Conservation (phyloP, 2,329 filamentous ascomycete genomes). For the Fusarium sacchari region DNA sequence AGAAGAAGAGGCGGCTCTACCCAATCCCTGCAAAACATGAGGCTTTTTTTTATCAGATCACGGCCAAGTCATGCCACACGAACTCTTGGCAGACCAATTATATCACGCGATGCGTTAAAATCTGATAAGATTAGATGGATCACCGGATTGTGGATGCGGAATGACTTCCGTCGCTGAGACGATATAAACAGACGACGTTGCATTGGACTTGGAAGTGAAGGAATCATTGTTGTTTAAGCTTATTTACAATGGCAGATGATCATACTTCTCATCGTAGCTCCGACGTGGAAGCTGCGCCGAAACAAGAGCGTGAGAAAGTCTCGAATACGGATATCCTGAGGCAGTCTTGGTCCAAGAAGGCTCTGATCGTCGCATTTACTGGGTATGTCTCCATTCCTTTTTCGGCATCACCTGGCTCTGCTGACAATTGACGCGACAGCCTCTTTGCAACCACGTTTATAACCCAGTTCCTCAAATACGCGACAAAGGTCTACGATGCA, state of each 20-base stretch:
- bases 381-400: slow-evolving; percentile 14
- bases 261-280: slow-evolving; percentile 19
- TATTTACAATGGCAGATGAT: slow-evolving; percentile 14
- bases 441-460: slow-evolving; percentile 42
- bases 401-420: no score
- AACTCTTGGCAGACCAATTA: not conserved
- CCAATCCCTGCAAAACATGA: not conserved
- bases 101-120: not conserved
- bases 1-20: not conserved
- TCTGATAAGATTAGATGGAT: slow-evolving; percentile 44
- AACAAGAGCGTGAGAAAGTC: not conserved
- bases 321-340: slow-evolving; percentile 36
- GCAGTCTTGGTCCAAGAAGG: slow-evolving; percentile 40
- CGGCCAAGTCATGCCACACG: not conserved
- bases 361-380: slow-evolving; percentile 38
- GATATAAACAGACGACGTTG: slow-evolving; percentile 1
- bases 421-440: no score
- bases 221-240: not conserved
- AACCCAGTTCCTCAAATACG: slow-evolving; percentile 46
- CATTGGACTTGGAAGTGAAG: not conserved
- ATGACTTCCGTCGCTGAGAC: not conserved
- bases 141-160: slow-evolving; percentile 31
- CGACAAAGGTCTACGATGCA: slow-evolving; percentile 46
- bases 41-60: not conserved
- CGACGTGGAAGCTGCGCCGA: slow-evolving; percentile 20